Percentiles rank a stretch among this genome's conserved stretches.
phyloP scores from a whole-genome alignment of 2,329 filamentous ascomycete species.

The Claviceps africana region DNA sequence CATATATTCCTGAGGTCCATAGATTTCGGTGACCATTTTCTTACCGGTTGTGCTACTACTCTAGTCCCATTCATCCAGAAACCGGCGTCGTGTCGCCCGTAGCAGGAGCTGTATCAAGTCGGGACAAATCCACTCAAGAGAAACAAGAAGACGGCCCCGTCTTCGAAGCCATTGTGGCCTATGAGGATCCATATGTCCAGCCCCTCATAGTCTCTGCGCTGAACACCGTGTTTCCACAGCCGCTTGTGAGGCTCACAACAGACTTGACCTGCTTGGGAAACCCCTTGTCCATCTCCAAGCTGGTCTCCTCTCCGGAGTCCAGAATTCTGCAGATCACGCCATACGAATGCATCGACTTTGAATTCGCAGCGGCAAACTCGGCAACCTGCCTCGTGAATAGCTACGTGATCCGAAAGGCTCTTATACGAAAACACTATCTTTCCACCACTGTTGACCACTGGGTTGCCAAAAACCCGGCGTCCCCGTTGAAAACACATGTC shows the following conservation, averaged over 20 bases:
- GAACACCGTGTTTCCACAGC: slow-evolving; percentile 40
- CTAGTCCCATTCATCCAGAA: slow-evolving; percentile 12
- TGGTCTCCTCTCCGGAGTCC: slow-evolving; percentile 23
- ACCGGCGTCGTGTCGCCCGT: slow-evolving; percentile 5
- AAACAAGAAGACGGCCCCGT: neutral
- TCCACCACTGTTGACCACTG: slow-evolving; percentile 72
- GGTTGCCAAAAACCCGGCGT: slow-evolving; percentile 68
- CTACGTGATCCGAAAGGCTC: slow-evolving; percentile 88
- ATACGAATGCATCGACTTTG: slow-evolving; percentile 83
- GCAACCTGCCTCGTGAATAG: slow-evolving; percentile 61
- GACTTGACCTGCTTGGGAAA: slow-evolving; percentile 20
- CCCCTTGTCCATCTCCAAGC: slow-evolving; percentile 20
- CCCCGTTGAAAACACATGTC: slow-evolving; percentile 54
- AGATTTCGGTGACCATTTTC: slow-evolving; percentile 16
- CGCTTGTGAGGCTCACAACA: slow-evolving; percentile 40
- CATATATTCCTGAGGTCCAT: slow-evolving; percentile 10
- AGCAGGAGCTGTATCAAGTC: slow-evolving; percentile 9
- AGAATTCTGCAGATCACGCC: slow-evolving; percentile 63
- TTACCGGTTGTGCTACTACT: slow-evolving; percentile 15
- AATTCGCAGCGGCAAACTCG: slow-evolving; percentile 50
- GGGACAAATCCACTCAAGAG: slow-evolving; percentile 6
- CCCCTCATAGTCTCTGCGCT: slow-evolving; percentile 69
- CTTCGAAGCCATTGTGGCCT: slow-evolving; percentile 59
- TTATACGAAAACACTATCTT: slow-evolving; percentile 93
- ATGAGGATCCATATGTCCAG: slow-evolving; percentile 81